Evolutionary conservation across 495 filamentous ascomycete genomes (phyloP), one percentile per base, ranked within the genome.

Genomic region (Penicillium canescens): DNA sequence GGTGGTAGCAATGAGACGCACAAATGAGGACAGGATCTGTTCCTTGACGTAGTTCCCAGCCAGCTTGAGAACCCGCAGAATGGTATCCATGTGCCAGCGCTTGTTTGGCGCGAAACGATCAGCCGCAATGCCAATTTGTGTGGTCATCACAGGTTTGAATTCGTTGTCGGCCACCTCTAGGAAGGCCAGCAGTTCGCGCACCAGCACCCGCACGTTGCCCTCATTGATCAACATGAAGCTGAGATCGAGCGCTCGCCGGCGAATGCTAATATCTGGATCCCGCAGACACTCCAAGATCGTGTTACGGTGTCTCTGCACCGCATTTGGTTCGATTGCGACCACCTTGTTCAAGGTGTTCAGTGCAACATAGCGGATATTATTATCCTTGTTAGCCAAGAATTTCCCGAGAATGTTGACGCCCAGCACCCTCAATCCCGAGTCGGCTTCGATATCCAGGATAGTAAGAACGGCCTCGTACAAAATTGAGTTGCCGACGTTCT

Each of bases 201-300:
- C 91, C 35, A 98, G 80, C 21, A 97, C 88, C 26, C 95, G 86
- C 23, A 98, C 91, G 67, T 98, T 98, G 67, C 84, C 81, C 67
- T 96, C 94, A 68, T 98, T 97, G 76, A 98, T 96, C 43, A 98
- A 78, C 26, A 96, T 97, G 69, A 98, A 98, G 69, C 93, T 96
- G 45, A 98, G 83, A 65, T 98, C 94, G 4, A 98, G 84, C 18
- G 94, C 94, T 65, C 94, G 85, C 68, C 94, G 82, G 62, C 94
- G 83, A 59, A 98, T 98, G 71, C 91, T 96, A 68, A 98, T 98
- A 77, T 98, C 94, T n/a, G 95, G 94, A 69, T 98, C 94, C 54
- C 95, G 83, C 43, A 98, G 73, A 74, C 94, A 98, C 62, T 97
- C 94, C 37, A 98, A 78, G 59, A 98, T 97, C 7, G 94, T 98